Conservation (phyloP, 78 protist genomes). For the Dictyostelium intermedium region DNA sequence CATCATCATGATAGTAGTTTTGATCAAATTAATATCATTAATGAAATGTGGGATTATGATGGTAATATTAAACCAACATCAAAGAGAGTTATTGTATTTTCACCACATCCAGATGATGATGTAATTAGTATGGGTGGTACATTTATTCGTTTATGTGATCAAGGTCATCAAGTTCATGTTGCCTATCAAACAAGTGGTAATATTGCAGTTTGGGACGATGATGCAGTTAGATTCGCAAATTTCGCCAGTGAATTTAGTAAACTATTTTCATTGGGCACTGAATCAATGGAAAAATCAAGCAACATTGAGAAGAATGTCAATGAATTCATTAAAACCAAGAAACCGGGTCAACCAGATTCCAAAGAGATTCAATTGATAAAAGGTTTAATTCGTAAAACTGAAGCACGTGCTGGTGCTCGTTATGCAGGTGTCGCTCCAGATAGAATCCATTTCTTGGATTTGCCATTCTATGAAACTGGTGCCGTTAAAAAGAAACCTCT, state of each 20-base stretch:
- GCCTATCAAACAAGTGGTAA: slow-evolving; percentile 76
- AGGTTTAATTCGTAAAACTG: slow-evolving; percentile 85
- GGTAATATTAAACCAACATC: slow-evolving; percentile 15
- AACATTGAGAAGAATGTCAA: slow-evolving; percentile 1
- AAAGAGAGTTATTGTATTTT: slow-evolving; percentile 81
- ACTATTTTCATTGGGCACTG: slow-evolving; percentile 11
- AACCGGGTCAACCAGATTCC: slow-evolving; percentile 54
- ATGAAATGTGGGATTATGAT: slow-evolving; percentile 11
- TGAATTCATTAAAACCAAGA: slow-evolving; percentile 26
- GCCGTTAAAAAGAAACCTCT: slow-evolving; percentile 86
- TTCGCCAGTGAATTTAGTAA: slow-evolving; percentile 51
- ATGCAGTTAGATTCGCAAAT: slow-evolving; percentile 67
- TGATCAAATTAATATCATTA: background rate
- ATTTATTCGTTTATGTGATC: slow-evolving; percentile 78
- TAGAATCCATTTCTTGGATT: slow-evolving; percentile 81
- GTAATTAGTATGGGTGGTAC: slow-evolving; percentile 91
- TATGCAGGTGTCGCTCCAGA: slow-evolving; percentile 60
- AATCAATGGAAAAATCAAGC: background rate
- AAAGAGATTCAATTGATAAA: slow-evolving; percentile 70
- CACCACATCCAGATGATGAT: slow-evolving; percentile 93
- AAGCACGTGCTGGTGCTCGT: slow-evolving; percentile 85
- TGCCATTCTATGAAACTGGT: slow-evolving; percentile 92
- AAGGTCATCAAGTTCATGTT: slow-evolving; percentile 80
- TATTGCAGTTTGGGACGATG: slow-evolving; percentile 85
- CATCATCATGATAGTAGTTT: background rate